These are phyloP conservation scores for Amphicarpaea edgeworthii DNA, from an alignment of 306 rosid genomes.

Conservation along the genomic window DNA sequence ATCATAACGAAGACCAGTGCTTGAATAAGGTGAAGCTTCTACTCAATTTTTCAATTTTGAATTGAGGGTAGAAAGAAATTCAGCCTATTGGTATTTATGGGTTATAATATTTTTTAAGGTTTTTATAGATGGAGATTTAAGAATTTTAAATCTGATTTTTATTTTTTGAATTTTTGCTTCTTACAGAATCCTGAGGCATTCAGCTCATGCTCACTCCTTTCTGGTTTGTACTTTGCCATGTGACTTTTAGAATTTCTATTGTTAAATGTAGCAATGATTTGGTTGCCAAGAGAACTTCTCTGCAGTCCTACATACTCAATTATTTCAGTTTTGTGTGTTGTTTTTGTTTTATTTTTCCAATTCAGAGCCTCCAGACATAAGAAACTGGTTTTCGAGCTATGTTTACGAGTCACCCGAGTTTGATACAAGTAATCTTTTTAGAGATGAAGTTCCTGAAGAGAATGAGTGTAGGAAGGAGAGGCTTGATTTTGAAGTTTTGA, in stretches of 20 bases:
- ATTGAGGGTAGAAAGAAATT: not conserved
- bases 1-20: constrained; percentile 34
- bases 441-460: constrained; percentile 42
- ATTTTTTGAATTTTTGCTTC: not conserved
- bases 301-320: constrained; percentile 1
- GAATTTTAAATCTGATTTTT: not conserved
- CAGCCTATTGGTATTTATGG: not conserved
- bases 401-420: constrained; percentile 65
- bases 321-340: constrained; percentile 1
- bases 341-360: not conserved
- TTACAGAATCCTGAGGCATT: constrained; percentile 56
- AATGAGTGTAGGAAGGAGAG: constrained; percentile 44
- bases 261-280: not conserved
- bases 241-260: constrained; percentile 37
- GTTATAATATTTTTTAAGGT: not conserved
- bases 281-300: not conserved
- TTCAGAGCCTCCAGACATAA: constrained; percentile 76
- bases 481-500: constrained; percentile 33
- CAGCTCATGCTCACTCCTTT: constrained; percentile 56
- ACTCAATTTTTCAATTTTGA: constrained; percentile 30
- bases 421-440: constrained; percentile 47
- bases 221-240: constrained; percentile 59
- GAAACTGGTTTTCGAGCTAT: constrained; percentile 83
- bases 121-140: not conserved
- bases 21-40: constrained; percentile 50